Base-by-base conservation (phyloP, 257 asterid genomes). In the Gentiana dahurica region DNA sequence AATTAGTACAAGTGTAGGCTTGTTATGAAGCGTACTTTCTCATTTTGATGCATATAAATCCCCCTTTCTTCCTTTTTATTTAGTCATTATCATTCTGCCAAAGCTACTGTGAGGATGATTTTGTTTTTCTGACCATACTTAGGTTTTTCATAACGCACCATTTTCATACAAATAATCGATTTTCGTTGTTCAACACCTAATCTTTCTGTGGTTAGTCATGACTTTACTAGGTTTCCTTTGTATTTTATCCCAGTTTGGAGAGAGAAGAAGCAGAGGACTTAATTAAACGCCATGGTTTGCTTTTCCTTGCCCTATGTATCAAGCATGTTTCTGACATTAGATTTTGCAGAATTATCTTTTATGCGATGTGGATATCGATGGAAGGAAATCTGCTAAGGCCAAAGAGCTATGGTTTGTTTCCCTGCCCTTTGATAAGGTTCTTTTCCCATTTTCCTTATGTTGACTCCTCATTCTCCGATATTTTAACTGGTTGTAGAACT, bases 181-280 rank as follows among this genome's bases (percentile, higher is more conserved):
- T 41, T 41, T 15, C 24, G 46, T 41, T 41, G 46, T 41, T 41
- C 46, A 41, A 41, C 46, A 41, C 46, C 46, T 7, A 7, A 41
- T 41, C 46, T 41, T 10, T 41, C 9, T 7, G 5, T 41, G 6
- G 46, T 10, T 41, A 41, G 46, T 41, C 5, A 41, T 41, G 9
- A 41, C 9, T 2, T 41, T 7, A 41, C 46, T 45, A 48, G 12
- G 36, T 53, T 41, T 15, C 44, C 67, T 53, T 38, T 15, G 24
- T 51, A n/a, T 62, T 53, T 45, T 10, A 7, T 65, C 70, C 71
- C 87, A 91, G 98, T 74, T 80, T 91, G 78, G 98, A 91, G 80
- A 87, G 98, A 80, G 98, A 91, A 85, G 98, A 91, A 78, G 95
- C 97, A 43, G 98, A 87, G 79, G 98, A 85, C 77, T 76, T 91